Evolutionary conservation across 352 stramenopile species (phyloP), one percentile per base, ranked within the genome.

Genomic region (Phytopythium aichiense): DNA sequence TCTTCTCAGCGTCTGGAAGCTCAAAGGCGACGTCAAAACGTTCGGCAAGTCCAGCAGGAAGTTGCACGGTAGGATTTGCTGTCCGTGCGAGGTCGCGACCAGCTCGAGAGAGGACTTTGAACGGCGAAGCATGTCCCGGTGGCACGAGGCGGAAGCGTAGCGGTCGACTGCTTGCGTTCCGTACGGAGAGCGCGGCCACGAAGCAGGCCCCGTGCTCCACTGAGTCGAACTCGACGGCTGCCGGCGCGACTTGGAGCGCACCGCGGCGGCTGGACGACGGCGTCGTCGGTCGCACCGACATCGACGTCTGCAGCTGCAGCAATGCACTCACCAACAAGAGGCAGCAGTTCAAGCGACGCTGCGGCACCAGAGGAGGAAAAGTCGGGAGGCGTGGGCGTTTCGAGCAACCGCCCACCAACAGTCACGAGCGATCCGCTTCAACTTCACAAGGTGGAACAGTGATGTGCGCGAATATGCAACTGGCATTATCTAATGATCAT

Each of bases 11-110:
- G 9, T 28, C 28, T 2, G 59, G 58, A 1, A 62, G 56, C 54
- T 83, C 54, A 55, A 93, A 95, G 7, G 77, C 58, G 11, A 95
- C 68, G 28, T 95, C 85, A 56, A 88, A 87, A 53, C 75, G 81
- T 46, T 67, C 43, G 53, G 69, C 72, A 2, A 95, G 71, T 11
- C 85, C 87, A 2, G 87, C 59, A 0, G 87, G 77, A 20, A 94
- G 68, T 55, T 77, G 72, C 13, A 89, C 65, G 0, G 80, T 95
- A 30, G 81, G 73, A 56, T 94, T 94, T 23, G 67, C 71, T 1
- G 79, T 85, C 38, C 71, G 61, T n/a, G 75, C 83, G 20, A 95
- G 69, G 66, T 93, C 79, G 15, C 79, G 72, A 56, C 71, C 62
- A 6, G 76, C 64, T 56, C 82, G 72, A 4, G 77, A 55, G 3